Evolutionary conservation across 257 asterid genomes (phyloP).

Genomic region (Salvia miltiorrhiza): DNA sequence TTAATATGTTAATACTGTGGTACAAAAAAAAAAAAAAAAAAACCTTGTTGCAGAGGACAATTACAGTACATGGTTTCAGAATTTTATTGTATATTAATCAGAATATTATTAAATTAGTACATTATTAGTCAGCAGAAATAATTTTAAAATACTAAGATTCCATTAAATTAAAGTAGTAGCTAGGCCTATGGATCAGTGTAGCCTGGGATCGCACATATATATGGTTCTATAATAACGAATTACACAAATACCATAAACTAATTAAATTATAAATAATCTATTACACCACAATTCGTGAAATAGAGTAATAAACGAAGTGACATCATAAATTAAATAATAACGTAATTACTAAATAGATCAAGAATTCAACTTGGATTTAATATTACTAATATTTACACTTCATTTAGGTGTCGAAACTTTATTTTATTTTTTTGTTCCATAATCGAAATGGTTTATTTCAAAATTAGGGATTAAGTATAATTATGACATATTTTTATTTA

Average conservation of each 20-base stretch:
- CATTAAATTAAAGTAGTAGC: slow-evolving; percentile 23
- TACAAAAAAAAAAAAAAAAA: background rate
- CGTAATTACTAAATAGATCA: too few species aligned
- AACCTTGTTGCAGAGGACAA: slow-evolving; percentile 35
- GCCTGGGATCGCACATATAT: slow-evolving; percentile 57
- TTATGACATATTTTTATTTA: too few species aligned
- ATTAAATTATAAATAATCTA: background rate
- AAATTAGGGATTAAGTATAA: too few species aligned
- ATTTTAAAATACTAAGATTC: slow-evolving; percentile 23
- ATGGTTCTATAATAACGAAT: background rate
- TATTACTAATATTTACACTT: too few species aligned
- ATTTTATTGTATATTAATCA: background rate
- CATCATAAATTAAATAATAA: too few species aligned
- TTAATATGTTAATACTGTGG: slow-evolving; percentile 6
- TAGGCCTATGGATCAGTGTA: slow-evolving; percentile 55
- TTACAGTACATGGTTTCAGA: slow-evolving; percentile 28
- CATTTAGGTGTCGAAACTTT: too few species aligned
- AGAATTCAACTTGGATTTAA: too few species aligned
- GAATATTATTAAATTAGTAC: background rate
- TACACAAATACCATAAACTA: background rate
- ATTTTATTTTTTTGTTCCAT: too few species aligned
- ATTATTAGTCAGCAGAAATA: slow-evolving; percentile 9
- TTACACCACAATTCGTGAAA: too few species aligned
- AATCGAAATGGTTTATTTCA: too few species aligned
- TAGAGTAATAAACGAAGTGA: too few species aligned